These are phyloP conservation scores for Noccaea caerulescens DNA, from an alignment of 345 rosid genomes.

Conservation along the genomic window DNA sequence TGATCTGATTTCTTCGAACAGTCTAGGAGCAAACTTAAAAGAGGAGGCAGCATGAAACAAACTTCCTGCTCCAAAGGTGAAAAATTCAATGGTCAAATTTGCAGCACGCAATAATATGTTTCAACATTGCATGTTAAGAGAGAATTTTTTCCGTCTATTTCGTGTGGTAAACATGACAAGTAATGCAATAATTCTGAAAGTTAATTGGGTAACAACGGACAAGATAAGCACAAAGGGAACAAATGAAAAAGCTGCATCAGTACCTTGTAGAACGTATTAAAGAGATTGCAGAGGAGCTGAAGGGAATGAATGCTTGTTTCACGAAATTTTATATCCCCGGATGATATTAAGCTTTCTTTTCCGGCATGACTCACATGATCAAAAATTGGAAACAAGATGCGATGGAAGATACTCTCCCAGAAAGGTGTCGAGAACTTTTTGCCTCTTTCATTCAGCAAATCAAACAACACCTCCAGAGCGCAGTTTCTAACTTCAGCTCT, in stretches of 20 bases:
- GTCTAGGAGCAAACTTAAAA: conserved; percentile 87
- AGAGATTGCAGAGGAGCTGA: conserved; percentile 90
- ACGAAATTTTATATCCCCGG: conserved; percentile 80
- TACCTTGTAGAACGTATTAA: conserved; percentile 72
- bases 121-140: conserved; percentile 17
- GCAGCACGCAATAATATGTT: conserved; percentile 22
- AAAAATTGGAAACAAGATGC: conserved; percentile 90
- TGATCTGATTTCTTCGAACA: conserved; percentile 97
- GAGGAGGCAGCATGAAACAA: conserved; percentile 96
- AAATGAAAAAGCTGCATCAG: conserved; percentile 28
- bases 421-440: conserved; percentile 79
- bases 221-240: neutral
- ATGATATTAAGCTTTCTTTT: conserved; percentile 67
- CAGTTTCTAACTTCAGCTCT: conserved; percentile 89
- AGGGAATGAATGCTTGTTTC: conserved; percentile 91
- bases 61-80: conserved; percentile 72
- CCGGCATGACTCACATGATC: conserved; percentile 92
- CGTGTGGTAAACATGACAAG: conserved; percentile 25
- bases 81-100: conserved; percentile 23
- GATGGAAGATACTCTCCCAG: conserved; percentile 95
- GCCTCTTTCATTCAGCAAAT: conserved; percentile 90
- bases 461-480: conserved; percentile 90
- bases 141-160: neutral
- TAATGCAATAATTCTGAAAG: conserved; percentile 23
- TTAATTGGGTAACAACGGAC: conserved; percentile 23